phyloP scores from a whole-genome alignment of 306 rosid genomes.

The Trichosanthes truncata region DNA sequence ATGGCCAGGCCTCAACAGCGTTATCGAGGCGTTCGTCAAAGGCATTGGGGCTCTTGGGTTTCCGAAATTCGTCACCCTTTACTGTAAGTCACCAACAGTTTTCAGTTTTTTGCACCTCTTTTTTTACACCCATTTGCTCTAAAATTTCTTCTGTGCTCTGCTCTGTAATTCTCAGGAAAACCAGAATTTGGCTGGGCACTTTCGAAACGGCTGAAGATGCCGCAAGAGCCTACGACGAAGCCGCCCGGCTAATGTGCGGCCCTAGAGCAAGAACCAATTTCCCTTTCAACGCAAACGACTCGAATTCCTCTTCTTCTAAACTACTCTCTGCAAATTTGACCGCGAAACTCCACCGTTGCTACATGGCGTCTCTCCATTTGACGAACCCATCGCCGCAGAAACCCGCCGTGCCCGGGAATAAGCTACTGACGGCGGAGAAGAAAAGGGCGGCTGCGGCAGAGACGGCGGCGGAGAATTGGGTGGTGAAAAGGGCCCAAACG shows the following conservation, averaged over 20 bases:
- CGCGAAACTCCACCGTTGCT: slow-evolving; percentile 76
- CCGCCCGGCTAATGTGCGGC: slow-evolving; percentile 91
- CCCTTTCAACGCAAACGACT: slow-evolving; percentile 64
- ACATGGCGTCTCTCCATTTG: slow-evolving; percentile 81
- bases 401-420: not conserved
- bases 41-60: slow-evolving; percentile 99
- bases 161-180: slow-evolving; percentile 43
- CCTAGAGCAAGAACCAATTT: slow-evolving; percentile 83
- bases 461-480: not conserved
- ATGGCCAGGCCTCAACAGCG: slow-evolving; percentile 96
- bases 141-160: not conserved
- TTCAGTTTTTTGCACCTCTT: not conserved
- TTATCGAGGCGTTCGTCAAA: slow-evolving; percentile 92
- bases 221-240: slow-evolving; percentile 87
- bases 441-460: not conserved
- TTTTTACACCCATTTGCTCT: not conserved
- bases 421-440: slow-evolving; percentile 14
- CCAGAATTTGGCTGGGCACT: slow-evolving; percentile 92
- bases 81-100: slow-evolving; percentile 24
- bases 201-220: slow-evolving; percentile 95
- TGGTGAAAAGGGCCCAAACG: slow-evolving; percentile 34
- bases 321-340: slow-evolving; percentile 83
- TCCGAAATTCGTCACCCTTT: slow-evolving; percentile 96
- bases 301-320: slow-evolving; percentile 66
- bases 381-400: slow-evolving; percentile 28